Conservation (phyloP, 2,329 filamentous ascomycete genomes). For the Cladosporium phlei region DNA sequence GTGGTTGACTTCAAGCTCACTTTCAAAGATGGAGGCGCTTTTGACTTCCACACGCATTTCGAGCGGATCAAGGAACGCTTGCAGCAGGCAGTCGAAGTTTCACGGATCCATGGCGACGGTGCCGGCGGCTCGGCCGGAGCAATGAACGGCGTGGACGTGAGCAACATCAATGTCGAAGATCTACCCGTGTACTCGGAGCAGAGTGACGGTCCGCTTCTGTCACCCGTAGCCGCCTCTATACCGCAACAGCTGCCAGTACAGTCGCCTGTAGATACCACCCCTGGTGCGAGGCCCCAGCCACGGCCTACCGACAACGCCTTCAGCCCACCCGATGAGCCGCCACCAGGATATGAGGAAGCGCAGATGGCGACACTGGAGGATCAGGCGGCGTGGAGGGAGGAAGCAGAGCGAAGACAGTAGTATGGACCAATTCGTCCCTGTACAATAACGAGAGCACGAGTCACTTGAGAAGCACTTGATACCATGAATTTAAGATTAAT, state of each 20-base stretch:
- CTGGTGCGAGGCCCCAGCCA: conserved; percentile 19
- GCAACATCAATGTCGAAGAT: conserved; percentile 74
- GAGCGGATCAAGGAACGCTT: conserved; percentile 80
- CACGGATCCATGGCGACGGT: conserved; percentile 38
- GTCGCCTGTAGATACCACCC: conserved; percentile 19
- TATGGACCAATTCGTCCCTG: too few relatives aligned
- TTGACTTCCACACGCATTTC: conserved; percentile 79
- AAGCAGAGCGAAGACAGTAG: conserved; percentile 16
- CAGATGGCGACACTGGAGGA: conserved; percentile 75
- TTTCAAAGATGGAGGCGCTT: conserved; percentile 93
- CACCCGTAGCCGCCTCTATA: conserved; percentile 28
- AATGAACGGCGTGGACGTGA: conserved; percentile 49
- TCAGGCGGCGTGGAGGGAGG: conserved; percentile 57
- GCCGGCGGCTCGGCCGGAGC: conserved; percentile 29
- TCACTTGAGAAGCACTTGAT: conserved; percentile 1
- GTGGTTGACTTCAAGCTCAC: conserved; percentile 77
- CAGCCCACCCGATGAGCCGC: conserved; percentile 65
- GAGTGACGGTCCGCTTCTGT: conserved; percentile 35
- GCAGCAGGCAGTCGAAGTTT: conserved; percentile 72
- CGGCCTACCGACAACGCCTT: conserved; percentile 29
- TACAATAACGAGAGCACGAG: not conserved
- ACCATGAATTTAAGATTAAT: not conserved
- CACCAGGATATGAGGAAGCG: conserved; percentile 86
- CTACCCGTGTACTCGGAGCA: conserved; percentile 77
- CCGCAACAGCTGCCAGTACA: conserved; percentile 22